Base-by-base conservation (phyloP, 352 stramenopile species). In the Pythium phragmitis region DNA sequence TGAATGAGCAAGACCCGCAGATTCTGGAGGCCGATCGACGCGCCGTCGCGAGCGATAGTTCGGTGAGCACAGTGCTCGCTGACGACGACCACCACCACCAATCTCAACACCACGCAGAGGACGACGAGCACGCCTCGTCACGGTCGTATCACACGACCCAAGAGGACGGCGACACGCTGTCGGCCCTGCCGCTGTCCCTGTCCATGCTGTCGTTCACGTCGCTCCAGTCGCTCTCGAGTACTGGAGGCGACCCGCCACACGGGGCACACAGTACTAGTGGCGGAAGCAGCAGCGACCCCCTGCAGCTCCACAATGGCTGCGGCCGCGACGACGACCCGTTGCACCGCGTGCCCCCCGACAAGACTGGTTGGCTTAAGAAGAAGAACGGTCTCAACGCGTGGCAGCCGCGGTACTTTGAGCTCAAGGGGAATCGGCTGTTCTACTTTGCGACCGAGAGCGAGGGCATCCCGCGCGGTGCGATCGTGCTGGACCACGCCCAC, bases 361-460 rank as follows among this genome's bases (percentile, higher is more conserved):
- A 89, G 60, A 89, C 76, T 2, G 82, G 82, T 7, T 92, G 85
- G 80, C 77, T 91, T 17, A 89, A 89, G 66, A 94, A 92, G 68
- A 87, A 88, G 48, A 88, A 79, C 33, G 85, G 85, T n/a, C 62
- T 91, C 13, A 90, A 85, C 41, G 75, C 85, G 28, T 92, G 81
- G 85, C 82, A 94, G 41, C 68, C 75, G 46, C 79, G 85, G 17
- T 94, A 88, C 68, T 94, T 92, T 54, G 85, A 94, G 62, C 75
- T 92, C 33, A 91, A 92, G 51, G 82, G 85, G 30, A 91, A 90
- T 47, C 81, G 82, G 0, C 50, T 94, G 21, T 94, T 89, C 64
- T 94, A 91, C 66, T 93, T 91, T 53, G 73, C 76, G 28, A 86
- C 66, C 60, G 82, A 92, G 57, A 87, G 69, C 17, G 85, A 91